Percentiles rank a stretch among this genome's conserved stretches.
phyloP scores from a whole-genome alignment of 352 stramenopile species.

The Thalassiosira exigua region DNA sequence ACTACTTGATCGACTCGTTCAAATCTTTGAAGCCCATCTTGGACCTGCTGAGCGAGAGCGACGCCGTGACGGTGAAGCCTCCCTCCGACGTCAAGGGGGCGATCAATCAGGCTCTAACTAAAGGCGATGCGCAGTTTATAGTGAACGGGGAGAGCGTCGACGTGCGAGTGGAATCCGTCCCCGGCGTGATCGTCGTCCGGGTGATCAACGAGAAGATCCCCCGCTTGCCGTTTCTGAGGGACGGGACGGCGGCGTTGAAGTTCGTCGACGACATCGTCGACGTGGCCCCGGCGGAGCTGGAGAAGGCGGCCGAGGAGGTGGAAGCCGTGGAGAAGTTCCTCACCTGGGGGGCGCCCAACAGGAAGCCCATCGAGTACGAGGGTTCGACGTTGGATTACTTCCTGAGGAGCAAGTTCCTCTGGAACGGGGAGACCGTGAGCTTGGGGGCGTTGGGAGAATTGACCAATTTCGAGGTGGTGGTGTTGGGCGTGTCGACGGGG shows the following conservation, averaged over 20 bases:
- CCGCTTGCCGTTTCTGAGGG: conserved; percentile 35
- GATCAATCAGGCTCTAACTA: conserved; percentile 22
- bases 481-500: conserved; percentile 3
- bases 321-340: conserved; percentile 41
- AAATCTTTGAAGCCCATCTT: conserved; percentile 48
- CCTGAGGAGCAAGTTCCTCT: conserved; percentile 33
- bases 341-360: conserved; percentile 38
- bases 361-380: conserved; percentile 19
- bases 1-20: conserved; percentile 39
- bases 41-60: conserved; percentile 26
- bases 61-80: conserved; percentile 31
- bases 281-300: conserved; percentile 23
- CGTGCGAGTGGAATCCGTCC: conserved; percentile 43
- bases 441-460: conserved; percentile 41
- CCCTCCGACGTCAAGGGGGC: conserved; percentile 40
- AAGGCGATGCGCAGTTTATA: conserved; percentile 43
- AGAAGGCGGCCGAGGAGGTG: conserved; percentile 33
- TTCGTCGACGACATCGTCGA: conserved; percentile 43
- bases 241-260: conserved; percentile 32
- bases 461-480: conserved; percentile 35
- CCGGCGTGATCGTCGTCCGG: conserved; percentile 40
- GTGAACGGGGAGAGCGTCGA: conserved; percentile 41
- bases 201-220: conserved; percentile 44
- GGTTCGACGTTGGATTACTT: conserved; percentile 39
- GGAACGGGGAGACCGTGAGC: conserved; percentile 18